Evolutionary conservation across 1,284 basidiomycete species (phyloP).

Genomic region (Tilletia walkeri): DNA sequence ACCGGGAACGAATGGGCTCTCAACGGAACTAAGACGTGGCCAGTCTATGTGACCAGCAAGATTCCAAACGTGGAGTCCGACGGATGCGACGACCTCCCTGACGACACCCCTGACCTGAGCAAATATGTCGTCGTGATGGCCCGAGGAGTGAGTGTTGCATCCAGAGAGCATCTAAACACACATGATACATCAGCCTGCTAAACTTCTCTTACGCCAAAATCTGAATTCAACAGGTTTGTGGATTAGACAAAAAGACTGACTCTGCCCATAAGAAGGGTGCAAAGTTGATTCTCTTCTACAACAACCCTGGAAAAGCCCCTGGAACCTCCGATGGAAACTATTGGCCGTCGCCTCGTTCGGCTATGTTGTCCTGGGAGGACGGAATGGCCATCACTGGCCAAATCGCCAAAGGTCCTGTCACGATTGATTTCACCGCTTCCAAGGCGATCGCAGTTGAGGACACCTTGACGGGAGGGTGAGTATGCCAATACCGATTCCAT

Average conservation of each 20-base stretch:
- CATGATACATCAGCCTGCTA: neutral
- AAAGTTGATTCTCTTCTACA: constrained; percentile 42
- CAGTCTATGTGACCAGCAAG: constrained; percentile 33
- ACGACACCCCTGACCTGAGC: constrained; percentile 37
- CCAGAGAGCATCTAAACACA: neutral
- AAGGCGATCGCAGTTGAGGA: constrained; percentile 58
- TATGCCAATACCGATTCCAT: neutral
- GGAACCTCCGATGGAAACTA: constrained; percentile 31
- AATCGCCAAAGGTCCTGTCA: constrained; percentile 58
- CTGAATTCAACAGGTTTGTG: constrained; percentile 28
- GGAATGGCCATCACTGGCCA: constrained; percentile 56
- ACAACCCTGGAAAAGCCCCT: constrained; percentile 40
- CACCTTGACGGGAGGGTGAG: constrained; percentile 62
- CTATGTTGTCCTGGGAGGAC: constrained; percentile 32
- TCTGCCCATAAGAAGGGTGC: constrained; percentile 53
- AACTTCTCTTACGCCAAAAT: neutral
- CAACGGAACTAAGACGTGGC: constrained; percentile 28
- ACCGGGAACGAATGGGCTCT: constrained; percentile 32
- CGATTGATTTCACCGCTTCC: constrained; percentile 61
- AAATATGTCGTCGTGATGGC: constrained; percentile 38
- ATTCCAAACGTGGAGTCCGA: constrained; percentile 33
- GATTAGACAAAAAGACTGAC: constrained; percentile 35
- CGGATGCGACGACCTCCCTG: constrained; percentile 33
- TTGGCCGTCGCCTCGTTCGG: constrained; percentile 28
- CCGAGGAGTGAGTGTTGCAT: constrained; percentile 27